phyloP scores from a whole-genome alignment of 768 basidiomycete species.

The Chlorophyllum brunneum region DNA sequence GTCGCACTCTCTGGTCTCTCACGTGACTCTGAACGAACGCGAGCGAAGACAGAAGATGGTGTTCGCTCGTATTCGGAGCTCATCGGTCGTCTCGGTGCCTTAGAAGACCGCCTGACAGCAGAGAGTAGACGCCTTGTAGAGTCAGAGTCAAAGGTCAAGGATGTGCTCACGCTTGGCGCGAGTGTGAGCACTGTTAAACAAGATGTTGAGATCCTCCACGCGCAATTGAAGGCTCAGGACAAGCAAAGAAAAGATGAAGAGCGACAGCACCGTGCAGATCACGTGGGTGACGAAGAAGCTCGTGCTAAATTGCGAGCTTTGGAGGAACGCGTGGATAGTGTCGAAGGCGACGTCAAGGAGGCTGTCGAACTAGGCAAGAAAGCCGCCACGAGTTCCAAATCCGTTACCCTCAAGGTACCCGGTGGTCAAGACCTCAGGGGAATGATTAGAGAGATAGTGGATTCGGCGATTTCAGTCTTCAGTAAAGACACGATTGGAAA shows the following conservation, averaged over 20 bases:
- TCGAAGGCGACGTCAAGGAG: constrained; percentile 67
- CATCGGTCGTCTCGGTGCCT: constrained; percentile 44
- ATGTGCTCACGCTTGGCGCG: constrained; percentile 32
- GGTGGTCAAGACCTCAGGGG: constrained; percentile 71
- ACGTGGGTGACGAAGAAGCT: constrained; percentile 52
- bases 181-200: constrained; percentile 47
- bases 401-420: constrained; percentile 62
- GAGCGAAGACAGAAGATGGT: constrained; percentile 50
- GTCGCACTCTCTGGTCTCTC: constrained; percentile 57
- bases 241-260: constrained; percentile 20
- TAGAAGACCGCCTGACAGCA: constrained; percentile 48
- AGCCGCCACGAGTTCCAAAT: constrained; percentile 38
- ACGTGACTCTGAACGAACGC: constrained; percentile 46
- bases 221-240: constrained; percentile 30
- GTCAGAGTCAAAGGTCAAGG: constrained; percentile 50
- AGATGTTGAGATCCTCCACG: constrained; percentile 52
- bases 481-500: constrained; percentile 79
- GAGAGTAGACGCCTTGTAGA: constrained; percentile 36
- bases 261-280: constrained; percentile 16
- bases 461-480: constrained; percentile 62
- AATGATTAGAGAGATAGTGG: constrained; percentile 73
- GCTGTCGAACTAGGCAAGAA: constrained; percentile 71
- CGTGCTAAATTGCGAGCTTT: constrained; percentile 47
- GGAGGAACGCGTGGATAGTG: constrained; percentile 57
- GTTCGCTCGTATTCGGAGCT: constrained; percentile 48